Evolutionary conservation across 768 basidiomycete genomes (phyloP).

Genomic region (Suillus fuscotomentosus): DNA sequence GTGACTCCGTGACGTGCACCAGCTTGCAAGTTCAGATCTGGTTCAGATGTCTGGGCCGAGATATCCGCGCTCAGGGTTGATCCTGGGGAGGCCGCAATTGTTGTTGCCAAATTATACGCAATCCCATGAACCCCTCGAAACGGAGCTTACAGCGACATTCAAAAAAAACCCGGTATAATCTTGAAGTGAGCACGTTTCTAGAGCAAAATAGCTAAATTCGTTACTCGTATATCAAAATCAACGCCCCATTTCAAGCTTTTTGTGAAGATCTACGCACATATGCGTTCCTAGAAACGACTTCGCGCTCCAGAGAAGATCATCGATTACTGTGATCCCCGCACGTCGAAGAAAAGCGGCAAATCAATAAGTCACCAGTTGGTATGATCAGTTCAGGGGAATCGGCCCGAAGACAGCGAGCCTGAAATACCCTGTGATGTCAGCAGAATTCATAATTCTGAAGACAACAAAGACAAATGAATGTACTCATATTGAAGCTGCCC

Average conservation of each 20-base stretch:
- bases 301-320: background rate
- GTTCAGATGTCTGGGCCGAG: background rate
- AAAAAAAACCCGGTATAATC: background rate
- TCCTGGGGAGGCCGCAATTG: background rate
- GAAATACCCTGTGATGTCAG: background rate
- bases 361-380: background rate
- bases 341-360: background rate
- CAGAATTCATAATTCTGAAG: background rate
- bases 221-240: background rate
- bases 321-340: background rate
- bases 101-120: background rate
- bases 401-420: background rate
- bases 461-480: too few species aligned
- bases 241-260: background rate
- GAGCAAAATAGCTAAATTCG: background rate
- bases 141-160: background rate
- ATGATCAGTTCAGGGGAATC: background rate
- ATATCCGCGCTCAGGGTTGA: background rate
- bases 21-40: background rate
- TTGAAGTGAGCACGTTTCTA: background rate
- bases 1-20: background rate
- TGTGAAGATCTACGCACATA: background rate
- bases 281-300: background rate
- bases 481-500: background rate
- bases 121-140: background rate